These are phyloP conservation scores for Xylariaceae sp. DNA, from an alignment of 2,329 filamentous ascomycete species.

Conservation along the genomic window DNA sequence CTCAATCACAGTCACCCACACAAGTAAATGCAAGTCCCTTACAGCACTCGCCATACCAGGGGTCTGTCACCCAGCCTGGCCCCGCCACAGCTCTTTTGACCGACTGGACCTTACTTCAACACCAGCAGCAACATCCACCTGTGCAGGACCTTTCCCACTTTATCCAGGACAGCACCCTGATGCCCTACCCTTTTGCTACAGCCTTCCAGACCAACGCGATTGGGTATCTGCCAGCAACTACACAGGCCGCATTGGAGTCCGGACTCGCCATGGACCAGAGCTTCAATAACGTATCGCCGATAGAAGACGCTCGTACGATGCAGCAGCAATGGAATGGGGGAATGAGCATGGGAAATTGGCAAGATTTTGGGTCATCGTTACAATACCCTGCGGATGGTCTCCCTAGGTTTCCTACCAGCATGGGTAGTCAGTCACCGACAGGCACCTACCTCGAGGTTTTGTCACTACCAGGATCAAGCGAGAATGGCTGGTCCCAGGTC, in stretches of 20 bases:
- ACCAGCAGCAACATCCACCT: constrained; percentile 55
- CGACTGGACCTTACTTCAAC: constrained; percentile 68
- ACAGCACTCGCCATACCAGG: constrained; percentile 63
- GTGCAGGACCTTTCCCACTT: constrained; percentile 58
- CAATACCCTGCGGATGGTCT: constrained; percentile 51
- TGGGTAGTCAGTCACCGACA: constrained; percentile 72
- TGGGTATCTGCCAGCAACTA: constrained; percentile 67
- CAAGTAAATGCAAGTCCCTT: constrained; percentile 59
- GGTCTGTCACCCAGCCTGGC: constrained; percentile 52
- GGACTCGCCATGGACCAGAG: constrained; percentile 67
- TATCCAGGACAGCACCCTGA: constrained; percentile 62
- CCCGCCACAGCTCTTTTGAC: constrained; percentile 57
- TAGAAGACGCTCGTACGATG: constrained; percentile 64
- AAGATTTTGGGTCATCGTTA: constrained; percentile 76
- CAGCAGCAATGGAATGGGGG: constrained; percentile 60
- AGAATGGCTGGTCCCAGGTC: constrained; percentile 86
- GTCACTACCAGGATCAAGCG: constrained; percentile 82
- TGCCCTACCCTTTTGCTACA: constrained; percentile 59
- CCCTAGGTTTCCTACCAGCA: constrained; percentile 48
- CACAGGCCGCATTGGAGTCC: constrained; percentile 68
- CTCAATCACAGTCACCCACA: constrained; percentile 54
- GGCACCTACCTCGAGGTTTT: constrained; percentile 85
- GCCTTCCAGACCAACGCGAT: constrained; percentile 62
- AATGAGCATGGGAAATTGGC: constrained; percentile 74
- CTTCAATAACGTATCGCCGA: constrained; percentile 64